These are phyloP conservation scores for Claviceps sorghi DNA, from an alignment of 2,329 filamentous ascomycete species.

Conservation along the genomic window DNA sequence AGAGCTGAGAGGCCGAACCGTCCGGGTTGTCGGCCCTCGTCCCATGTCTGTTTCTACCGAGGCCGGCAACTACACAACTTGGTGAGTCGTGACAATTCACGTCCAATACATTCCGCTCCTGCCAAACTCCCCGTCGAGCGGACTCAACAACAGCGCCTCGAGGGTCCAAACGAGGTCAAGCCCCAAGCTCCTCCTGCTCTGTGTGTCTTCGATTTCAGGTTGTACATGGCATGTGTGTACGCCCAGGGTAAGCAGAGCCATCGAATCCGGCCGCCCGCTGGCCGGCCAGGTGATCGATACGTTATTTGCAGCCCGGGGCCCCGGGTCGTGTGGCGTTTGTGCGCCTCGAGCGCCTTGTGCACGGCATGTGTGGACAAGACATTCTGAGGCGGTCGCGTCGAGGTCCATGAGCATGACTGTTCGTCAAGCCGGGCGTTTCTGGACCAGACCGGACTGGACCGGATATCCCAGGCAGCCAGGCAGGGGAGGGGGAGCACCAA, in stretches of 20 bases:
- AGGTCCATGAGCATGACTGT: neutral
- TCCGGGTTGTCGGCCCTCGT: neutral
- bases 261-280: neutral
- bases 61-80: neutral
- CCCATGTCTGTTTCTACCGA: neutral
- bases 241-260: neutral
- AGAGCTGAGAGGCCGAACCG: too few species aligned
- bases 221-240: neutral
- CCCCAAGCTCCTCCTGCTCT: neutral
- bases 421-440: too few species aligned
- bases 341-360: neutral
- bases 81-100: neutral
- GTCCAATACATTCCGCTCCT: neutral
- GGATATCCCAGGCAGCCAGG: neutral
- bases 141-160: neutral
- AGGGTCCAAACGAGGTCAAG: neutral
- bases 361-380: neutral
- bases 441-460: too few species aligned
- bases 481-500: too few species aligned
- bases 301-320: neutral
- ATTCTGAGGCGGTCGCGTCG: conserved; percentile 1
- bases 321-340: neutral
- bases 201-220: neutral
- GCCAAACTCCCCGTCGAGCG: neutral
- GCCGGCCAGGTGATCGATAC: neutral